Evolutionary conservation across 257 asterid genomes (phyloP), one percentile per base, ranked within the genome.

Genomic region (Primulina tabacum): DNA sequence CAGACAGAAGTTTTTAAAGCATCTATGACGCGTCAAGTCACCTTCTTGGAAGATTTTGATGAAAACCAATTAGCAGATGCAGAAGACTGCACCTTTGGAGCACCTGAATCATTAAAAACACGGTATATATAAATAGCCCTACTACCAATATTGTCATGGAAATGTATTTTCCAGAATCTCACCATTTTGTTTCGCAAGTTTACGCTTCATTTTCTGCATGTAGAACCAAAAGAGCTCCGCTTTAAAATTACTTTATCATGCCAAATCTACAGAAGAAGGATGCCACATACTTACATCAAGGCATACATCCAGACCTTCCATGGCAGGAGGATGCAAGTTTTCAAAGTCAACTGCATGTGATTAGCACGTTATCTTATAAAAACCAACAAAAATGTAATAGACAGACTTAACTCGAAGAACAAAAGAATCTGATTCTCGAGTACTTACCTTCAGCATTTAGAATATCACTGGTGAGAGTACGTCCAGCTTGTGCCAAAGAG

Each of bases 1-100:
- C 73, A 64, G 64, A 77, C 69, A 64, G 56, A 73, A 67, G 57
- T 57, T 47, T 38, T 16, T 47, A 14, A 12, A 30, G 28, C 60
- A 60, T 68, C 69, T 32, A 53, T 29, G 57, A 62, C 55, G 60
- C 20, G 67, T 34, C 65, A 64, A 26, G 56, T 43, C 58, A 91
- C 99, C 97, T 91, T 91, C 80, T 88, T 93, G 30, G 92, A 89
- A 68, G 99, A 89, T 81, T 85, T 89, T 34, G 95, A 53, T 32
- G 96, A 64, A 89, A 93, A 91, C 99, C 97, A 93, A 79, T 81
- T 66, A 79, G 91, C 90, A 64, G 99, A 78, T 71, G 92, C 86
- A 67, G 97, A 84, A 75, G 86, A 64, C 70, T 85, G 88, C 82
- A 75, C 73, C 73, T 73, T 80, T 69, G 86, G 67, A 78, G 70